phyloP scores from a whole-genome alignment of 2,329 filamentous ascomycete genomes.

The Fusarium armeniacum region DNA sequence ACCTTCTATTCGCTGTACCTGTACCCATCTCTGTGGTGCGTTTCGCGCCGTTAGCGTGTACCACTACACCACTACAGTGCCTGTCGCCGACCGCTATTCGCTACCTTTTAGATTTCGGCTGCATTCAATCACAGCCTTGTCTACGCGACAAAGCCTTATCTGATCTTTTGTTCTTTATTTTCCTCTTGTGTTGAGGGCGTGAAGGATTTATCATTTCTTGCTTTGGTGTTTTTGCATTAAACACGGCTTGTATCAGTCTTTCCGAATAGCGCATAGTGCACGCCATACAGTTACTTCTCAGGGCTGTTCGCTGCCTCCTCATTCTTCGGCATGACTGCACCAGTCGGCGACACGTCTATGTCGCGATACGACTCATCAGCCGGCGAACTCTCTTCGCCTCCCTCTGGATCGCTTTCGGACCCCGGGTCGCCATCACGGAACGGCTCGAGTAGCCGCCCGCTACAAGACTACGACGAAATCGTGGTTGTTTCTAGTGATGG shows the following conservation, averaged over 20 bases:
- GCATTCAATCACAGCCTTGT: slow-evolving; percentile 45
- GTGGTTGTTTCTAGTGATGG: slow-evolving; percentile 58
- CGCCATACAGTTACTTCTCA: slow-evolving; percentile 8
- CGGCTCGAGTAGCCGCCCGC: slow-evolving; percentile 45
- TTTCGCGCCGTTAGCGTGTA: slow-evolving; percentile 41
- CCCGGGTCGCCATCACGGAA: slow-evolving; percentile 61
- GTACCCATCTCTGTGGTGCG: slow-evolving; percentile 40
- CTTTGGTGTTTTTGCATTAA: slow-evolving; percentile 16
- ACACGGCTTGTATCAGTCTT: slow-evolving; percentile 11
- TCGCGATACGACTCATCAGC: slow-evolving; percentile 63
- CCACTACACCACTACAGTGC: slow-evolving; percentile 29
- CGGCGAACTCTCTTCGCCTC: slow-evolving; percentile 66
- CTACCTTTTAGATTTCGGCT: slow-evolving; percentile 27
- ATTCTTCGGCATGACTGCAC: slow-evolving; percentile 48
- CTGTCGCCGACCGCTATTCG: slow-evolving; percentile 39
- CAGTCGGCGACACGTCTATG: slow-evolving; percentile 54
- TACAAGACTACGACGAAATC: slow-evolving; percentile 64
- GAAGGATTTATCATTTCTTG: slow-evolving; percentile 9
- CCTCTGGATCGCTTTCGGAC: slow-evolving; percentile 65
- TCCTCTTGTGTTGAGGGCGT: not conserved
- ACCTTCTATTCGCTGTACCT: slow-evolving; percentile 43
- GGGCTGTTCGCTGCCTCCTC: slow-evolving; percentile 19
- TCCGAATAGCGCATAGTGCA: slow-evolving; percentile 19
- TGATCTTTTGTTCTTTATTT: slow-evolving; percentile 24
- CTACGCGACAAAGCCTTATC: slow-evolving; percentile 38